A percentile compares a stretch with the other conserved stretches of the same genome.
Evolutionary conservation across 208 protist genomes (phyloP).

Genomic region (Trypanosoma theileri): DNA sequence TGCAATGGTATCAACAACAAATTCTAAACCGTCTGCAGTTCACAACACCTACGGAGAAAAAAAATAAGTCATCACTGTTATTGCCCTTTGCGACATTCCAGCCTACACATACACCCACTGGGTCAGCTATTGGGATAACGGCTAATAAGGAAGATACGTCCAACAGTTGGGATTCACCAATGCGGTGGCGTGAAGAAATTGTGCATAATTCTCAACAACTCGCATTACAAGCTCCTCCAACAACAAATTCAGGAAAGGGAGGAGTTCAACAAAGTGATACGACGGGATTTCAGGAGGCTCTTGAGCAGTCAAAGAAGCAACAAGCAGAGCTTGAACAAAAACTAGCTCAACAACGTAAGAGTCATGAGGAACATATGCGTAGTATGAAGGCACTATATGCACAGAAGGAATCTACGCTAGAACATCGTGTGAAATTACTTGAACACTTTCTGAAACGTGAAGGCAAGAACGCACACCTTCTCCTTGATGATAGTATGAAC

Average conservation of each 20-base stretch:
- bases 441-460: conserved; percentile 6
- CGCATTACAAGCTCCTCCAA: no score
- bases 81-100: not conserved
- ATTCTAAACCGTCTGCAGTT: not conserved
- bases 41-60: no score
- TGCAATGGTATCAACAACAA: conserved; percentile 10
- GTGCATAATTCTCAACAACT: no score
- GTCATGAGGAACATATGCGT: conserved; percentile 18
- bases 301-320: conserved; percentile 12
- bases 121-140: no score
- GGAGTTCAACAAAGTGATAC: not conserved
- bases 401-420: conserved; percentile 24
- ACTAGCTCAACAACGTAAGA: conserved; percentile 10
- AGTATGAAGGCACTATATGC: conserved; percentile 21
- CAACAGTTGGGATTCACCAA: no score
- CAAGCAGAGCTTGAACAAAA: conserved; percentile 3
- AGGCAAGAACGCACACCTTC: not conserved
- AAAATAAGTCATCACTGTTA: not conserved
- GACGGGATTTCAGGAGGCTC: not conserved
- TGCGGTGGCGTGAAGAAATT: no score
- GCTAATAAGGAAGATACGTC: no score
- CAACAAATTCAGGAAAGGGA: no score
- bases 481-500: not conserved
- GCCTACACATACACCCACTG: no score
- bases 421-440: conserved; percentile 12